A percentile compares a stretch with the other conserved stretches of the same genome.
Evolutionary conservation across 2,329 filamentous ascomycete species (phyloP).

Genomic region (Aspergillus tamarii): DNA sequence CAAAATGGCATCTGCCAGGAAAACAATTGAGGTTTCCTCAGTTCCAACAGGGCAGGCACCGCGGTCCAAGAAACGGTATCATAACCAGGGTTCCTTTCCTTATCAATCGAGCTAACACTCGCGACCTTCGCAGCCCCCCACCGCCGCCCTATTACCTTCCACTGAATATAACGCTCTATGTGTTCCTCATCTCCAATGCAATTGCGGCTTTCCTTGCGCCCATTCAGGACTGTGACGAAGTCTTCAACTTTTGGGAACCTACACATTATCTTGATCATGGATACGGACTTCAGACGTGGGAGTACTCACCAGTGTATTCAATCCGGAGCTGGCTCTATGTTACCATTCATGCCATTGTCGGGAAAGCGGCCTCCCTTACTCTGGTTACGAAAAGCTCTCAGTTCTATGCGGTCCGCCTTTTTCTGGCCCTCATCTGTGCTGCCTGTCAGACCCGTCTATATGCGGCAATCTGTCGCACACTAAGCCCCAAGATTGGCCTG

Average conservation of each 20-base stretch:
- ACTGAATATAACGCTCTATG: constrained; percentile 76
- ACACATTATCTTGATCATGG: constrained; percentile 91
- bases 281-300: constrained; percentile 96
- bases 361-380: constrained; percentile 65
- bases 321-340: constrained; percentile 96
- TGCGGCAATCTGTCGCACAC: constrained; percentile 71
- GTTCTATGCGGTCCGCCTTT: constrained; percentile 84
- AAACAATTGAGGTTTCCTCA: constrained; percentile 14
- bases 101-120: not conserved
- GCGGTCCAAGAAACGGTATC: constrained; percentile 33
- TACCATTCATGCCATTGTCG: constrained; percentile 73
- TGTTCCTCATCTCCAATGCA: constrained; percentile 74
- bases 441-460: constrained; percentile 81
- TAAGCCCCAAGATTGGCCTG: constrained; percentile 82
- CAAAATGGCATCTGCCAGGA: constrained; percentile 24
- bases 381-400: constrained; percentile 58
- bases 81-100: not conserved
- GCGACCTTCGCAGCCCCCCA: constrained; percentile 27
- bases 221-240: constrained; percentile 97
- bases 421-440: constrained; percentile 76
- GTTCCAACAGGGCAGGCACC: constrained; percentile 15
- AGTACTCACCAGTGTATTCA: constrained; percentile 92
- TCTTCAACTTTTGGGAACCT: constrained; percentile 99
- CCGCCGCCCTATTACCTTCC: constrained; percentile 63
- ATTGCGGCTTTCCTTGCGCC: constrained; percentile 81